Evolutionary conservation across 2,329 filamentous ascomycete genomes (phyloP), one percentile per base, ranked within the genome.

Genomic region (Didymella glomerata): DNA sequence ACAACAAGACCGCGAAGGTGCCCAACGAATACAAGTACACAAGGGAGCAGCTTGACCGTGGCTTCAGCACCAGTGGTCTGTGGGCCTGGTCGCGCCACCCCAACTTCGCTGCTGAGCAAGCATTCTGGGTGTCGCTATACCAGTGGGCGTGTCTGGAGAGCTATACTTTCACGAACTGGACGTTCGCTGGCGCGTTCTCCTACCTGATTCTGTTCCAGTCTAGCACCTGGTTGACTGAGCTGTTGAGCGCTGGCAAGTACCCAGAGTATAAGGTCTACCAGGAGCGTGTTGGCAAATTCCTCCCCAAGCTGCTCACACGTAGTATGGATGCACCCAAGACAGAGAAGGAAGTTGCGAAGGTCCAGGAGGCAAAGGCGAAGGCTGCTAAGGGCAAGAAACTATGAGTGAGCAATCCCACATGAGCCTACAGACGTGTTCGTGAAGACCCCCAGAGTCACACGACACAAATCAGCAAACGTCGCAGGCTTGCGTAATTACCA

Each of bases 71-170:
- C 9, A 87, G 84, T 4, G 95, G 95, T 0, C 82, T 99, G 8
- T 99, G 91, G 89, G 89, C 88, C 0, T 93, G 89, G 81, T 94
- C 90, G 68, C 86, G 95, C 45, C 96, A 99, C 76, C 95, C 95
- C 47, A 99, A 99, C 77, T 99, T 98, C 73, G 87, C 91, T 5
- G 92, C 91, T 5, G 95, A 99, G 79, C 95, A 98, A 79, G 83
- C 88, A 28, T 88, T 98, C 69, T 99, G 95, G 95, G 83, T 96
- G 53, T 81, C 88, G 9, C 78, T 98, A 51, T 98, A 98, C 77
- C 86, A 92, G 71, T 99, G 94, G 95, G 87, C 86, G 66, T 94
- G 90, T 77, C 90, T 87, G 73, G 85, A 88, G 54, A 91, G 89
- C 30, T 85, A 88, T 54, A 87, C 83, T 1, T 81, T 89, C 41